Evolutionary conservation across 208 protist species (phyloP), one percentile per base, ranked within the genome.

Genomic region (Tritrichomonas musculus): DNA sequence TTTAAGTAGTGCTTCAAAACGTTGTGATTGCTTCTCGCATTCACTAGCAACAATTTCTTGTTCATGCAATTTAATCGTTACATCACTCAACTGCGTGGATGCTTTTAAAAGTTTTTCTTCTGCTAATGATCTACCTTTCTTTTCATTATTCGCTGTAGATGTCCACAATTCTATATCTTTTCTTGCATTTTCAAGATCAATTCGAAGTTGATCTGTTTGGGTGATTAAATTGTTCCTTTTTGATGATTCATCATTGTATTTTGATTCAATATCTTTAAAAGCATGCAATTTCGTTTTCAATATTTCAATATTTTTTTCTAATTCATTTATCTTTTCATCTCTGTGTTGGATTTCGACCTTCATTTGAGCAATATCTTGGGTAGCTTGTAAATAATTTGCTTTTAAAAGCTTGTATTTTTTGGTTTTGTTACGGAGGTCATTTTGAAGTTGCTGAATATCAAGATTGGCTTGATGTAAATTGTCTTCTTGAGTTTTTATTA

Each of bases 51-150:
- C 39, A 50, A 14, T 82, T 30, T 82, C 73, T 17, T 82, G 33
- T 82, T 82, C 73, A 82, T 82, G 73, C 14, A 47, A 82, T 82
- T 82, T 82, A 17, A 39, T 39, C 30, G 73, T 82, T 5, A 82
- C 50, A 20, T 82, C 73, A 47, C 33, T 82, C 14, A 82, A 25
- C 30, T 82, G 33, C 33, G 33, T 82, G 47, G 73, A 82, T 50
- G 73, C 50, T 50, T 82, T 39, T 27, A 47, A 82, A 30, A 82
- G 27, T 82, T 36, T 17, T n/a, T 30, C 17, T 50, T 82, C 73
- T 30, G 73, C 73, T 50, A 30, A 33, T 50, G 33, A 50, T 82
- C 73, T 49, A 50, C 41, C 33, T 41, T 20, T 13, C 39, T 82
- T 82, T 50, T 82, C 73, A 47, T 30, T 50, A 50, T 82, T 69